A percentile compares a stretch with the other conserved stretches of the same genome.
Evolutionary conservation across 2,329 filamentous ascomycete species (phyloP).

Genomic region (Xylaria sp.): DNA sequence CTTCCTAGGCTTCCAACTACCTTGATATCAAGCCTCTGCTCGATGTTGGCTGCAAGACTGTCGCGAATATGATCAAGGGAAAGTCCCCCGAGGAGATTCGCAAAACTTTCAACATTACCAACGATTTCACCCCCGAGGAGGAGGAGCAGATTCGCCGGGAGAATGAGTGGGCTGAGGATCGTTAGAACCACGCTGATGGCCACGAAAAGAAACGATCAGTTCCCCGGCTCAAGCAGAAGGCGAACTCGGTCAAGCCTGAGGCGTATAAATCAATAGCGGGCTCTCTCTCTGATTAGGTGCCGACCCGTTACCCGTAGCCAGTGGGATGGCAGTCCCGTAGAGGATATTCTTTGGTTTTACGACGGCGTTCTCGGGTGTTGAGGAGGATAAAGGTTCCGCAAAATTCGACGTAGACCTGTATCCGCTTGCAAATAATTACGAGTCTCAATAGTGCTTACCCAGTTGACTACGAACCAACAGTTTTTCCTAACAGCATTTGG

Average conservation of each 20-base stretch:
- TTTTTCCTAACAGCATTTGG: not conserved
- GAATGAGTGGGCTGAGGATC: slow-evolving; percentile 92
- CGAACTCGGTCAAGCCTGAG: not conserved
- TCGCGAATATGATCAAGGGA: slow-evolving; percentile 99
- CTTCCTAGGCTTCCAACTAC: slow-evolving; percentile 87
- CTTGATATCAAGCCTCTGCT: slow-evolving; percentile 98
- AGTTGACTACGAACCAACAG: not conserved
- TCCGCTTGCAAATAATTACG: not conserved
- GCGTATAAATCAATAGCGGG: not conserved
- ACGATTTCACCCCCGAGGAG: slow-evolving; percentile 98
- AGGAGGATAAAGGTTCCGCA: not conserved
- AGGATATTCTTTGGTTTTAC: slow-evolving; percentile 20
- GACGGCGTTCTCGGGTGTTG: slow-evolving; percentile 24
- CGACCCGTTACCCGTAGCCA: not conserved
- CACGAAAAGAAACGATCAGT: not conserved
- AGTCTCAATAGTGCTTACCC: not conserved
- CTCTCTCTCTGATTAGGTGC: not conserved
- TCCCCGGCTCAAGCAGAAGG: not conserved
- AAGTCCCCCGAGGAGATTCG: slow-evolving; percentile 99
- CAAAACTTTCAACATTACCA: slow-evolving; percentile 99
- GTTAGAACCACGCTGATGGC: slow-evolving; percentile 56
- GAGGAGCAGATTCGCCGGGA: slow-evolving; percentile 96
- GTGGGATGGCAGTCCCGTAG: not conserved
- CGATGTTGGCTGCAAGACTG: slow-evolving; percentile 98
- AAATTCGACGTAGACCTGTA: not conserved